Base-by-base conservation (phyloP, 805 yeast species). In the Metschnikowia aberdeeniae region DNA sequence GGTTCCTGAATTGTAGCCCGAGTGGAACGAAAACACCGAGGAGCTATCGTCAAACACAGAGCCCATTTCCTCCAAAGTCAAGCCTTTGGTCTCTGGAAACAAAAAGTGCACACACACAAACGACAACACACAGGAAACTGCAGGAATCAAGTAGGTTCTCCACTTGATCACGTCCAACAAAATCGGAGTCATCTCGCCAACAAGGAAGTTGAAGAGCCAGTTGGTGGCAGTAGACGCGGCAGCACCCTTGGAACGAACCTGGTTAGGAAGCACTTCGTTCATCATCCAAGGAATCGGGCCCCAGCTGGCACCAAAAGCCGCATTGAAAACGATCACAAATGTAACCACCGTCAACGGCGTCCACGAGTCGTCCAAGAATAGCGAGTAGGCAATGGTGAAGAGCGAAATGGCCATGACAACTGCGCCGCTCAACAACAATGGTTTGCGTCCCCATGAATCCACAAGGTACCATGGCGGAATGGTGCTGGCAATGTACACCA, bases 221-320 rank as follows among this genome's bases (percentile, higher is more conserved):
- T 89, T 90, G 5, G 95, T 79, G 1, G 96, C 96, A 1, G 97
- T 89, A 0, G 95, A 84, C 50, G 88, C 69, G 2, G 95, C 87
- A 0, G 96, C 95, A 47, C 96, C 96, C 56, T 89, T 86, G 3
- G 96, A 88, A 43, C 97, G 77, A 9, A 89, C 88, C 14, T 83
- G 73, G 51, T 86, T 77, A 0, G 97, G 97, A 44, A 89, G 76
- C 40, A 90, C 88, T 66, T 88, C 96, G 49, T 87, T 84, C 54
- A 90, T 88, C 62, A 84, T 81, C 97, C 97, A 89, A 10, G 95
- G 95, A 44, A 89, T 82, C 3, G 96, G 96, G 8, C 97, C 97
- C 95, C 96, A 90, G 44, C 92, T 82, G 58, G 80, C 81, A 13
- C 96, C 97, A 66, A 89, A 89, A 3, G 82, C 81, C 1, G 95